Percentiles rank a stretch among this genome's conserved stretches.
phyloP scores from a whole-genome alignment of 148 eudicot genomes.

The Amaranthus palmeri region DNA sequence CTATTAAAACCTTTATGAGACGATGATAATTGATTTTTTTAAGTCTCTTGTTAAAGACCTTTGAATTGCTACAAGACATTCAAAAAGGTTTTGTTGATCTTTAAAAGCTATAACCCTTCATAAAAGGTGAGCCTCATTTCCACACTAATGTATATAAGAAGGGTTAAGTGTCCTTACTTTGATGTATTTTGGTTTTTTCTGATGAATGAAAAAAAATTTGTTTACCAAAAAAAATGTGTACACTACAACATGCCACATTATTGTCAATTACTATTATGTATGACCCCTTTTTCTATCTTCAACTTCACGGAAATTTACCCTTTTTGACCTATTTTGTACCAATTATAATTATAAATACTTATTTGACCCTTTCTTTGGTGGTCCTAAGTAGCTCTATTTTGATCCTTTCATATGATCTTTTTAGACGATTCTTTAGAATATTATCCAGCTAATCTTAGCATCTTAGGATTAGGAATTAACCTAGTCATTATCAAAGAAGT shows the following conservation, averaged over 20 bases:
- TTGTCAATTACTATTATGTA: background rate
- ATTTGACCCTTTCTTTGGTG: constrained; percentile 12
- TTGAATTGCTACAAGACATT: no score
- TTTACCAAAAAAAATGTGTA: no score
- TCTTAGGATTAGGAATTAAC: background rate
- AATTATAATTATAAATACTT: background rate
- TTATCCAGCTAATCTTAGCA: background rate
- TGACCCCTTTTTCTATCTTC: constrained; percentile 7
- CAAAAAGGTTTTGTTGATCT: no score
- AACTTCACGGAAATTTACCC: background rate
- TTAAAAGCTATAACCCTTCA: no score
- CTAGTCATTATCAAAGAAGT: background rate
- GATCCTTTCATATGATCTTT: constrained; percentile 1
- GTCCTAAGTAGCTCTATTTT: background rate
- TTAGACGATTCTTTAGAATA: background rate
- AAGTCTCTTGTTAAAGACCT: no score
- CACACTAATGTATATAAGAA: no score
- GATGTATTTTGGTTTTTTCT: no score
- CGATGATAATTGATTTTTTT: no score
- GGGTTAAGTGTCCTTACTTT: no score
- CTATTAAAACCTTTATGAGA: no score
- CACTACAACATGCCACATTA: constrained; percentile 4
- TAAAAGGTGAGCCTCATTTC: no score
- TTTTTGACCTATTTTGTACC: constrained; percentile 17
- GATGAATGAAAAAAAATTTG: no score